Evolutionary conservation across 2,329 filamentous ascomycete genomes (phyloP), one percentile per base, ranked within the genome.

Genomic region (Zymoseptoria pseudotritici): DNA sequence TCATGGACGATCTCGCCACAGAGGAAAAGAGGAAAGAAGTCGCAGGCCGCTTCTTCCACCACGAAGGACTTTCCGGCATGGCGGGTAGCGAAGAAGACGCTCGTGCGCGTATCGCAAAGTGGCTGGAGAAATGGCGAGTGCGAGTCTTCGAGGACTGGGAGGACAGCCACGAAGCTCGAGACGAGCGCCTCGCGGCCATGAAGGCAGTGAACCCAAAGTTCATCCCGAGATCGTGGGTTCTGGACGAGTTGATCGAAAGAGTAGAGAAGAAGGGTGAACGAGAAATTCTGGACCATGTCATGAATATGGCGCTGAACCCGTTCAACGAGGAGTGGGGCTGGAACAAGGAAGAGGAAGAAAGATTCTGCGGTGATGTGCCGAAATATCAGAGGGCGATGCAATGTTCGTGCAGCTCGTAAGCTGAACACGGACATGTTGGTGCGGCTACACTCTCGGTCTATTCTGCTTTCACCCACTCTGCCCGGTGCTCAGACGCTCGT

Each of bases 131-230:
- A 61, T 99, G 92, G 90, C 82, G 84, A 21, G 77, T 76, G 7
- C 82, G 92, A 21, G 76, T 92, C 0, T 72, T 86, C 5, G 86
- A 93, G 68, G 91, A 96, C 69, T 96, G 90, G 90, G 82, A 82
- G 2, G 78, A 79, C 6, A 78, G 78, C 3, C 75, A 75, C 36
- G 70, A 73, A 5, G 77, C 72, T 17, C 87, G 95, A 53, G 78
- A 76, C 2, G 83, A 87, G 67, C 81, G 93, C 62, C 83, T 86
- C 60, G 74, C 71, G 29, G 83, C 83, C 11, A 97, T 97, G 94
- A 90, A 89, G 77, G 80, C 78, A 24, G 88, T 92, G 21, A 99
- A 99, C 71, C 94, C 94, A 2, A 96, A 90, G 77, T 99, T 99
- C 70, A 80, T 97, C 0, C 91, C 94, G 0, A 84, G 91, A 53